Evolutionary conservation across 139 green algal genomes (phyloP).

Genomic region (Chlorella vulgaris): DNA sequence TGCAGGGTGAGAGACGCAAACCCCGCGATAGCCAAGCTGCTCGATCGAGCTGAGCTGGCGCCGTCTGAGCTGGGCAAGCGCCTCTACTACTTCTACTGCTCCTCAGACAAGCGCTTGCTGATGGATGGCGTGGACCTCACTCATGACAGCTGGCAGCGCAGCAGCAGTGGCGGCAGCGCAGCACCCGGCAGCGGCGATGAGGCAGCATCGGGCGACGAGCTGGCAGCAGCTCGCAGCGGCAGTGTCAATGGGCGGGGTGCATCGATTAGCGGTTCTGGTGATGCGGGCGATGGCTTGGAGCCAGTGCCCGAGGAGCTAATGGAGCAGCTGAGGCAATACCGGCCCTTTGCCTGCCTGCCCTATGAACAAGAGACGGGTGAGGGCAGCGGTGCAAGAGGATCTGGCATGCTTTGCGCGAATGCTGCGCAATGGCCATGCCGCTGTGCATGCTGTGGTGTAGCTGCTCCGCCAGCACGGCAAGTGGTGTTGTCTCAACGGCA

Average conservation of each 20-base stretch:
- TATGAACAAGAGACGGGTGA: slow-evolving; percentile 32
- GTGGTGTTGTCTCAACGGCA: no score
- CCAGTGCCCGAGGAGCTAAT: slow-evolving; percentile 1
- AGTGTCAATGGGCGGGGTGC: no score
- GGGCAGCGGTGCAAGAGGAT: no score
- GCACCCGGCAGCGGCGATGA: not conserved
- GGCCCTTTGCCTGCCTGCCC: not conserved
- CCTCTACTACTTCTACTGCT: slow-evolving; percentile 30
- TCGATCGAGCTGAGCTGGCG: slow-evolving; percentile 5
- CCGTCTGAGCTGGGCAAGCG: slow-evolving; percentile 30
- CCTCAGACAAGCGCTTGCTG: not conserved
- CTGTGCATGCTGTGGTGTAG: no score
- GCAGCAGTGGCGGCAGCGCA: not conserved
- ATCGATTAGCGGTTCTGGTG: no score
- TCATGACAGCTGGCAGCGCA: not conserved
- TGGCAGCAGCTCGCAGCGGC: not conserved
- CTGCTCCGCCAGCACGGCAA: no score
- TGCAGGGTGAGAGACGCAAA: slow-evolving; percentile 12
- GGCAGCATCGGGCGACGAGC: not conserved
- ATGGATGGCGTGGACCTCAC: not conserved
- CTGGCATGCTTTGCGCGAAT: no score
- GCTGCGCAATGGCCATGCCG: no score
- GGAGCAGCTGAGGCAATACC: not conserved
- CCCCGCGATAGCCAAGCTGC: slow-evolving; percentile 5
- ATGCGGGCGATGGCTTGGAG: not conserved